These are phyloP conservation scores for Neonectria faginata DNA, from an alignment of 2,329 filamentous ascomycete genomes.

Conservation along the genomic window DNA sequence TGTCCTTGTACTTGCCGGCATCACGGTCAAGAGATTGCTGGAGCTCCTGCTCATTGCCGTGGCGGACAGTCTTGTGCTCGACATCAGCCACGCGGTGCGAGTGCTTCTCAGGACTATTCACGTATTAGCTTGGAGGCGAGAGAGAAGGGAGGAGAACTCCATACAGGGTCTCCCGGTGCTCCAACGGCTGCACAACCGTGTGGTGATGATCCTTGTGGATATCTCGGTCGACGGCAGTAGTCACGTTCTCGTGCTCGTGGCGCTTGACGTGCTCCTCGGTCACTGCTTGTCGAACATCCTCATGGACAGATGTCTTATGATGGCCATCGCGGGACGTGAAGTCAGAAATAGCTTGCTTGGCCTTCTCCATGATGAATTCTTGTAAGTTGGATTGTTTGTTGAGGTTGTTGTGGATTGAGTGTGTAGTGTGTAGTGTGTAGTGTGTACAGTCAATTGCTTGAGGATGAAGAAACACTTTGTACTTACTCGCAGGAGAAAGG, in stretches of 20 bases:
- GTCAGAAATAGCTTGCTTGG: slow-evolving; percentile 70
- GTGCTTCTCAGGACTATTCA: slow-evolving; percentile 68
- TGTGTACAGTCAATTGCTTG: neutral
- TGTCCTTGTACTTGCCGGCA: slow-evolving; percentile 50
- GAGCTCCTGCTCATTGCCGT: slow-evolving; percentile 65
- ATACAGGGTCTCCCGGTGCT: slow-evolving; percentile 55
- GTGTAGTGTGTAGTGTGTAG: too few species aligned
- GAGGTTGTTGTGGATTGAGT: too few species aligned
- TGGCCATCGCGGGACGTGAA: slow-evolving; percentile 73
- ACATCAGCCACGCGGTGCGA: slow-evolving; percentile 68
- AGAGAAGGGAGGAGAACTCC: slow-evolving; percentile 34
- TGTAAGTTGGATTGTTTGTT: neutral
- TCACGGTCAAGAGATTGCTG: slow-evolving; percentile 64
- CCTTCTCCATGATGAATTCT: slow-evolving; percentile 67
- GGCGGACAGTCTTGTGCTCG: slow-evolving; percentile 70
- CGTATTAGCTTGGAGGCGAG: neutral
- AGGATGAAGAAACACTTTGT: neutral
- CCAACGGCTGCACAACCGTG: slow-evolving; percentile 74
- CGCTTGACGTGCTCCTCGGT: slow-evolving; percentile 70
- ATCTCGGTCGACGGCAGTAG: slow-evolving; percentile 74
- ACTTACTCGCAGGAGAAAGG: neutral
- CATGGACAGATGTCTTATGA: slow-evolving; percentile 77
- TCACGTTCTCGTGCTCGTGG: slow-evolving; percentile 70
- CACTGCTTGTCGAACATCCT: slow-evolving; percentile 70
- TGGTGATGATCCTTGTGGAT: slow-evolving; percentile 80